Evolutionary conservation across 75 land plant genomes (phyloP).

Genomic region (Pinus tabuliformis): DNA sequence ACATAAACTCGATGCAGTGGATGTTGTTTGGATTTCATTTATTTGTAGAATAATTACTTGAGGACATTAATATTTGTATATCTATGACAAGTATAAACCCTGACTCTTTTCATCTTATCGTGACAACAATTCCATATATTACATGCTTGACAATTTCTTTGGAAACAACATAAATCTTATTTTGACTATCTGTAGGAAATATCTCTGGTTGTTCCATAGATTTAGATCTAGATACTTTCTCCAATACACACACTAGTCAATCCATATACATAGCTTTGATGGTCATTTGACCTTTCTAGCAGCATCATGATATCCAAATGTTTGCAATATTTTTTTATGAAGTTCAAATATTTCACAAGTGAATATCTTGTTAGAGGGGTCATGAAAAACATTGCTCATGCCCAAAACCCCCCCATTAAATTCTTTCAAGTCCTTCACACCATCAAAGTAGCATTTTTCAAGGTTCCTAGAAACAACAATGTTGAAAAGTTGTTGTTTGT

Average conservation of each 20-base stretch:
- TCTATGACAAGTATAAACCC: too few relatives aligned
- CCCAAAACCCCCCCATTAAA: conserved; percentile 95
- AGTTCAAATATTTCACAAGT: conserved; percentile 87
- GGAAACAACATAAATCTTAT: neutral
- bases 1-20: too few relatives aligned
- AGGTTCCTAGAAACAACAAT: conserved; percentile 94
- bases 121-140: too few relatives aligned
- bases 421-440: conserved; percentile 94
- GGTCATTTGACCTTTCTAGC: conserved; percentile 15
- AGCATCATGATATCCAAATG: neutral
- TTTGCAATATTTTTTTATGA: conserved; percentile 37
- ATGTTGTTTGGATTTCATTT: too few relatives aligned
- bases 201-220: neutral
- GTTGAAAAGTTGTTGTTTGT: conserved; percentile 93
- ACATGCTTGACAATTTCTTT: too few relatives aligned
- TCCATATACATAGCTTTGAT: conserved; percentile 7
- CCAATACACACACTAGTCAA: neutral
- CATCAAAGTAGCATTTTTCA: conserved; percentile 96
- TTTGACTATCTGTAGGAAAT: neutral
- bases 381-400: conserved; percentile 80
- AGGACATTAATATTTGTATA: too few relatives aligned
- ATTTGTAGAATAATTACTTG: too few relatives aligned
- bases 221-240: neutral
- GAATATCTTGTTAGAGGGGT: conserved; percentile 79
- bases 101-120: too few relatives aligned